Conservation (phyloP, 345 rosid genomes). For the Syzygium grande region DNA sequence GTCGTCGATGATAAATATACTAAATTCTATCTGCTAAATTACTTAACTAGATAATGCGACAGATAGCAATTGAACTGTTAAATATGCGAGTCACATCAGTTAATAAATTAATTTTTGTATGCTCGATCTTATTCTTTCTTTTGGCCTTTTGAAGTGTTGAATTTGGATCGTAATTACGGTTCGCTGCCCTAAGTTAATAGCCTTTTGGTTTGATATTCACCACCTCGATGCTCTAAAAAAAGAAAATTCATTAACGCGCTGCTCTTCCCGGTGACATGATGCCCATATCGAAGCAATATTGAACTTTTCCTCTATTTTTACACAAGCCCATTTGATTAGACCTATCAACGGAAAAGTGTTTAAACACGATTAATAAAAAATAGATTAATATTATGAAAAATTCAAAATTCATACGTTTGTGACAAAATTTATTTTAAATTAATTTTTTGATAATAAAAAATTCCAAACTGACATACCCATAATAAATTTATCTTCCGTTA, state of each 20-base stretch:
- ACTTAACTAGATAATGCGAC: neutral
- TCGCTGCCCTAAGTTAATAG: neutral
- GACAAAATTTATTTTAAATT: too few species aligned
- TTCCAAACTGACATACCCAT: too few species aligned
- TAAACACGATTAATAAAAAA: too few species aligned
- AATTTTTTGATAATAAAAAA: too few species aligned
- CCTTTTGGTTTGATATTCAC: neutral
- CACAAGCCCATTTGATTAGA: neutral
- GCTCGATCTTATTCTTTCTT: neutral
- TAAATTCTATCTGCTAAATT: neutral
- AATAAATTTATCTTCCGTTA: too few species aligned
- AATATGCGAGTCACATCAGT: neutral
- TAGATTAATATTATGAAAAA: too few species aligned
- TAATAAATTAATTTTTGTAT: neutral
- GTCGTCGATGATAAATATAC: neutral
- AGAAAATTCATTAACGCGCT: neutral
- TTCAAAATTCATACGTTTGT: too few species aligned
- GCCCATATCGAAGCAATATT: neutral
- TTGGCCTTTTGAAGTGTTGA: accelerated
- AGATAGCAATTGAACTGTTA: neutral
- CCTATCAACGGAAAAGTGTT: neutral
- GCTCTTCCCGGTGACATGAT: neutral
- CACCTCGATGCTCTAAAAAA: too few species aligned
- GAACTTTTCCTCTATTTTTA: neutral
- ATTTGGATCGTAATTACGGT: accelerated